Percentiles rank a stretch among this genome's conserved stretches.
Conservation (phyloP, 345 rosid species). For the Barbarea vulgaris region DNA sequence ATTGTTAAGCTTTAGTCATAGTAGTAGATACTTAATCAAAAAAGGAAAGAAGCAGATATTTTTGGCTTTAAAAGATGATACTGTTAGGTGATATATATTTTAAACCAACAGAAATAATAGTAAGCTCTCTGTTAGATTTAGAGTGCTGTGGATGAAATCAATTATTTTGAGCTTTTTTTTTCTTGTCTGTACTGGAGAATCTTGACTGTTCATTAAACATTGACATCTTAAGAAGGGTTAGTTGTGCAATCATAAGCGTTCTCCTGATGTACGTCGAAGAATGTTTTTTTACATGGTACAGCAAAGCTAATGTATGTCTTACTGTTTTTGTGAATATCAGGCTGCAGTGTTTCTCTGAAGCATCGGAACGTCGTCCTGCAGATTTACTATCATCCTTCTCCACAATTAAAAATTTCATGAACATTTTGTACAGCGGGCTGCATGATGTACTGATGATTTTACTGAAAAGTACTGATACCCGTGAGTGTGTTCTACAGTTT, state of each 20-base stretch:
- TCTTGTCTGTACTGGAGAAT: conserved; percentile 1
- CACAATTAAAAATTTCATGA: conserved; percentile 81
- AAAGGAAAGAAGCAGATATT: not conserved
- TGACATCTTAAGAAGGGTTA: not conserved
- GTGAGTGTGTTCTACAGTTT: conserved; percentile 85
- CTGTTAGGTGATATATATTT: not conserved
- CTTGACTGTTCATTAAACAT: conserved; percentile 4
- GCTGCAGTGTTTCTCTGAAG: conserved; percentile 93
- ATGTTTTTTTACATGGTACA: not conserved
- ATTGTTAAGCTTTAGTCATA: conserved; percentile 4
- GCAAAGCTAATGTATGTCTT: conserved; percentile 1
- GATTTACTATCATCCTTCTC: conserved; percentile 88
- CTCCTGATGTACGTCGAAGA: not conserved
- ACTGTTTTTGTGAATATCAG: conserved; percentile 51
- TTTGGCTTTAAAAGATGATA: not conserved
- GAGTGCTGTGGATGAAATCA: not conserved
- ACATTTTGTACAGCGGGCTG: conserved; percentile 67
- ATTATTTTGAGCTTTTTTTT: not conserved
- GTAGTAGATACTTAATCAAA: not conserved
- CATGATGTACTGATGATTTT: conserved; percentile 70
- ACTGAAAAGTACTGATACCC: conserved; percentile 69
- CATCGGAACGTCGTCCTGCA: conserved; percentile 74
- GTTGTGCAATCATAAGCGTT: conserved; percentile 4
- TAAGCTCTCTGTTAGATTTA: not conserved
- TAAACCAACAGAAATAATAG: not conserved